Evolutionary conservation across 176 grass and related monocot genomes (phyloP).

Genomic region (Olyra latifolia): DNA sequence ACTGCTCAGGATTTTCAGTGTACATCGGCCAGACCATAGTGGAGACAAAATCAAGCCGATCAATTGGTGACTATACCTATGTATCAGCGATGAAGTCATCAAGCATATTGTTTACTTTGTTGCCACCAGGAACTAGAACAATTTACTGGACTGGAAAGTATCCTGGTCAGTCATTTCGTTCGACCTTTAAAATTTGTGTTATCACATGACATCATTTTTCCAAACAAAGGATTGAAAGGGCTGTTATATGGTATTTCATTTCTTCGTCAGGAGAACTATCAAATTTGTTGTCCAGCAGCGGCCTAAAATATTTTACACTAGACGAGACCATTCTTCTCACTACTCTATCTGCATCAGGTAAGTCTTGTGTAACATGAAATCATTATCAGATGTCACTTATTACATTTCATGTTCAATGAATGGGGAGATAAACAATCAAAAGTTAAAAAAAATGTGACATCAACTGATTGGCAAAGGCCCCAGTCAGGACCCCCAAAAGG

Average conservation of each 20-base stretch:
- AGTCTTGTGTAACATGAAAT: slow-evolving; percentile 34
- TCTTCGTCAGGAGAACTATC: slow-evolving; percentile 63
- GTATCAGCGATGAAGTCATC: slow-evolving; percentile 62
- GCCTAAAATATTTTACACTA: slow-evolving; percentile 47
- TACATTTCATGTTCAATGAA: neutral
- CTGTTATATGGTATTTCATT: slow-evolving; percentile 2
- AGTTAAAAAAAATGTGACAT: neutral
- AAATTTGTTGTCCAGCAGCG: slow-evolving; percentile 55
- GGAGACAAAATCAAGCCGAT: slow-evolving; percentile 58
- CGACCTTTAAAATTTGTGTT: neutral
- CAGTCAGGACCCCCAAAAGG: too few species aligned
- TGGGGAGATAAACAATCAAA: neutral
- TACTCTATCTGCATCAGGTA: slow-evolving; percentile 65
- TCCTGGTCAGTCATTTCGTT: slow-evolving; percentile 46
- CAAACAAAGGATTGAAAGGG: neutral
- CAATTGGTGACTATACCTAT: slow-evolving; percentile 44
- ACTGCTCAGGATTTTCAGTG: slow-evolving; percentile 72
- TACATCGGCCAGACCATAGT: slow-evolving; percentile 58
- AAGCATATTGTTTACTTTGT: slow-evolving; percentile 62
- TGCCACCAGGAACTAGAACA: slow-evolving; percentile 71
- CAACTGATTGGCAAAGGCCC: slow-evolving; percentile 12
- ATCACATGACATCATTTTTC: neutral
- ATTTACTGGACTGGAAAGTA: slow-evolving; percentile 69
- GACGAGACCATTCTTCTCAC: slow-evolving; percentile 65
- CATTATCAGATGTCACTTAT: neutral